Evolutionary conservation across 2,329 filamentous ascomycete species (phyloP).

Genomic region (Venturia carpophila): DNA sequence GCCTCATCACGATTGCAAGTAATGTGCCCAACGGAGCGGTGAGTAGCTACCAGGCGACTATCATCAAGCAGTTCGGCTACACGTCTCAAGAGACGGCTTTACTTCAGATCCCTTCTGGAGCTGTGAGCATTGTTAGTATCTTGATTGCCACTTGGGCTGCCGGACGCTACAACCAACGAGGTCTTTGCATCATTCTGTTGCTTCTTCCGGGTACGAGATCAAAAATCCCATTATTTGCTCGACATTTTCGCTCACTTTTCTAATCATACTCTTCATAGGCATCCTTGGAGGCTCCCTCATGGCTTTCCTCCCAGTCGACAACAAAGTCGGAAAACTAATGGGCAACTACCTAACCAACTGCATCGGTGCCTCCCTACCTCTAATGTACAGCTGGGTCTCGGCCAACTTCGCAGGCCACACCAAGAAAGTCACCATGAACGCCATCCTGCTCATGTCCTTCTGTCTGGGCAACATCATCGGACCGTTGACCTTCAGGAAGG

Average conservation of each 20-base stretch:
- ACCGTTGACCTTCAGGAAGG: constrained; percentile 34
- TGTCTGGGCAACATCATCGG: constrained; percentile 36
- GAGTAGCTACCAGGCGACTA: constrained; percentile 27
- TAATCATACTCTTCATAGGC: constrained; percentile 47
- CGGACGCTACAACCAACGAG: constrained; percentile 9
- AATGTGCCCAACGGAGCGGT: constrained; percentile 38
- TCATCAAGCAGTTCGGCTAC: constrained; percentile 37
- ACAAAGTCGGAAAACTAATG: constrained; percentile 61
- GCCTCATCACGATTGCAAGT: constrained; percentile 30
- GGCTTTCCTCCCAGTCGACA: constrained; percentile 57
- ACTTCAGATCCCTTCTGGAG: constrained; percentile 27
- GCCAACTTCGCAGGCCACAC: constrained; percentile 34
- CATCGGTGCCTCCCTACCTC: constrained; percentile 57
- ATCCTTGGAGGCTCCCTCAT: constrained; percentile 68
- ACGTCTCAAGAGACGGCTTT: constrained; percentile 31
- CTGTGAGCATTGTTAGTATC: constrained; percentile 26
- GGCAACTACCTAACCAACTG: constrained; percentile 67
- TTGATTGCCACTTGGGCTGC: constrained; percentile 4
- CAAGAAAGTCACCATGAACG: constrained; percentile 36
- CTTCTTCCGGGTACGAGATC: constrained; percentile 55
- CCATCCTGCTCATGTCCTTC: constrained; percentile 42
- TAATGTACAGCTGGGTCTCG: constrained; percentile 51
- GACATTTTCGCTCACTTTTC: constrained; percentile 56
- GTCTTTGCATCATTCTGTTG: constrained; percentile 28
- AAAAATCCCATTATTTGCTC: constrained; percentile 35